Evolutionary conservation across 257 asterid species (phyloP).

Genomic region (Fraxinus cuspidata): DNA sequence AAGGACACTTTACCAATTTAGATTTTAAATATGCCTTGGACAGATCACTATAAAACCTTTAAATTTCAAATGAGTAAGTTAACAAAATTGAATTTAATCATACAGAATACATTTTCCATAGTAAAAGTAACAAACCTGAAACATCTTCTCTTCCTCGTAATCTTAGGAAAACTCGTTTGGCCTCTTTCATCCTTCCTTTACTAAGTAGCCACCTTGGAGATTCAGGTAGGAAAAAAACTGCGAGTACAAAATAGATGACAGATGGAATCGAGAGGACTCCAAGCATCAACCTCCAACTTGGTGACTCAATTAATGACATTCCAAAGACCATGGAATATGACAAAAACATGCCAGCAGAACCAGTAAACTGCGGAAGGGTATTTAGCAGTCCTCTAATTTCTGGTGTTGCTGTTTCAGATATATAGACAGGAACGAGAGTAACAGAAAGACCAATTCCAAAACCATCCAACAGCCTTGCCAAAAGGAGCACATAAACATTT

Average conservation of each 20-base stretch:
- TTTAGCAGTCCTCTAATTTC: constrained; percentile 79
- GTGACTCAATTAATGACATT: constrained; percentile 68
- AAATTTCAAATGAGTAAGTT: background rate
- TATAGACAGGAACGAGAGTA: constrained; percentile 88
- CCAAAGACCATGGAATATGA: constrained; percentile 92
- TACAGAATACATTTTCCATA: background rate
- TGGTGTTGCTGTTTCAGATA: constrained; percentile 96
- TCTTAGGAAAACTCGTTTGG: constrained; percentile 66
- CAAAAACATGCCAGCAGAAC: constrained; percentile 83
- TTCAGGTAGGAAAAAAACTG: constrained; percentile 77
- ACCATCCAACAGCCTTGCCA: constrained; percentile 92
- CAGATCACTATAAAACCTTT: background rate
- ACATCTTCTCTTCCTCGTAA: constrained; percentile 88
- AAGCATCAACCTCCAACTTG: constrained; percentile 96
- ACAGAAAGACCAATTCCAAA: constrained; percentile 92
- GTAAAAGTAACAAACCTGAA: constrained; percentile 50
- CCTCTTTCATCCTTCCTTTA: constrained; percentile 84
- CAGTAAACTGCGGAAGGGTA: constrained; percentile 92
- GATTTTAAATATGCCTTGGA: background rate
- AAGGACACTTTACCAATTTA: background rate
- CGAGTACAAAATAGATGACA: constrained; percentile 53
- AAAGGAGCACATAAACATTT: constrained; percentile 68
- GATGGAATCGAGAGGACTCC: constrained; percentile 92
- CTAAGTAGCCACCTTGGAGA: constrained; percentile 98
- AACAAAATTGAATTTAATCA: background rate